These are phyloP conservation scores for Metarhizium humberi DNA, from an alignment of 2,329 filamentous ascomycete genomes.

Conservation along the genomic window DNA sequence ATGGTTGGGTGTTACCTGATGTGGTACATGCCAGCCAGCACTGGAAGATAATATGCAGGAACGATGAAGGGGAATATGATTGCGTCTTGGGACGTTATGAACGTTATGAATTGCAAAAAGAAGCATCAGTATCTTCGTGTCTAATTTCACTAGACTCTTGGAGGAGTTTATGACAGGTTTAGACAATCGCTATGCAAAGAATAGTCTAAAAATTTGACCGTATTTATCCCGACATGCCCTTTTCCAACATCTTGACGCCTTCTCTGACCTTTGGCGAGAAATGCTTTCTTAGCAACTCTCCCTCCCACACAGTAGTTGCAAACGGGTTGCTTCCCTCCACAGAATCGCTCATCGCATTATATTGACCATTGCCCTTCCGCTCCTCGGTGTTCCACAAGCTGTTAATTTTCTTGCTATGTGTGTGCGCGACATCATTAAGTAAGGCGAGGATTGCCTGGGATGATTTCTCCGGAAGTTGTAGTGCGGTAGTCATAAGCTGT, in stretches of 20 bases:
- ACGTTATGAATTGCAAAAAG: neutral
- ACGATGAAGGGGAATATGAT: neutral
- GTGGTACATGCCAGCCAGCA: neutral
- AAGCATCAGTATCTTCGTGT: neutral
- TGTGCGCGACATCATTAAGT: constrained; percentile 67
- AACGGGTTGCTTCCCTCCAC: constrained; percentile 87
- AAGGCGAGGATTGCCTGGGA: constrained; percentile 71
- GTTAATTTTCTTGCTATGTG: constrained; percentile 72
- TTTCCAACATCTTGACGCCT: constrained; percentile 60
- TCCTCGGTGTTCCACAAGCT: constrained; percentile 95
- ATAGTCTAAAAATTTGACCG: neutral
- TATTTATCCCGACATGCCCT: constrained; percentile 38
- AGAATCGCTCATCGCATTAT: constrained; percentile 61
- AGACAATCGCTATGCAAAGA: neutral
- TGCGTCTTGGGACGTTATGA: neutral
- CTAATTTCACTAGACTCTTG: neutral
- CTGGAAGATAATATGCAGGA: neutral
- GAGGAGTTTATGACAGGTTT: neutral
- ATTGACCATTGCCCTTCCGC: constrained; percentile 80
- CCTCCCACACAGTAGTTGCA: constrained; percentile 86
- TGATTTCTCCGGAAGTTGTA: constrained; percentile 89
- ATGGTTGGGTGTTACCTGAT: neutral
- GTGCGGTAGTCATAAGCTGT: constrained; percentile 69
- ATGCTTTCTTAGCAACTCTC: constrained; percentile 74
- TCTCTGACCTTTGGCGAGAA: constrained; percentile 82